Conservation (phyloP, 164 flowering plant genomes). For the Nymphaea colorata region DNA sequence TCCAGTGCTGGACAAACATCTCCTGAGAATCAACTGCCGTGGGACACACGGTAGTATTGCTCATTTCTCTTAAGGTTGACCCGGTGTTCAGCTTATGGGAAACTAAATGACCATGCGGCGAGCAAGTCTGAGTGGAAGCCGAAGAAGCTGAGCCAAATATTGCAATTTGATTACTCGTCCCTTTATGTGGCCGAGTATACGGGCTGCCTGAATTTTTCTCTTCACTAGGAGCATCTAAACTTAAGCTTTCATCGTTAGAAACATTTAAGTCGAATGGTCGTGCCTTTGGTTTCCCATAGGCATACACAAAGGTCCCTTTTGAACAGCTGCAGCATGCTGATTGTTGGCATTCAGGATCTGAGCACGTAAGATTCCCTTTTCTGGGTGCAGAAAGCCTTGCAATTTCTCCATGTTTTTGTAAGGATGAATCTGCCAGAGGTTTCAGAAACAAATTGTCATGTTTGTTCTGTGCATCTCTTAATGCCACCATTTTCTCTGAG, state of each 20-base stretch:
- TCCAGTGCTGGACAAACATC: slow-evolving; percentile 25
- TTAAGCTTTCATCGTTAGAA: neutral
- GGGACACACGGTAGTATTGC: neutral
- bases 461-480: slow-evolving; percentile 40
- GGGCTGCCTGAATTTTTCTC: neutral
- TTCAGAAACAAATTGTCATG: neutral
- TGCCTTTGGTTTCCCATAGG: slow-evolving; percentile 33
- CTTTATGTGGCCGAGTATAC: neutral
- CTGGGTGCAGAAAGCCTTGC: slow-evolving; percentile 38
- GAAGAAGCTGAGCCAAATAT: neutral
- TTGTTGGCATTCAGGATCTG: slow-evolving; percentile 18
- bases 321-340: slow-evolving; percentile 19
- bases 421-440: neutral
- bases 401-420: slow-evolving; percentile 28
- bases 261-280: neutral
- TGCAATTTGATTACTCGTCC: neutral
- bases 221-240: neutral
- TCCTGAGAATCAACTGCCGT: slow-evolving; percentile 9
- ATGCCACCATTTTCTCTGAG: slow-evolving; percentile 12
- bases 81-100: neutral
- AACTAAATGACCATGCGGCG: neutral
- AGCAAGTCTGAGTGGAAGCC: neutral
- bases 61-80: neutral
- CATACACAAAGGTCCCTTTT: slow-evolving; percentile 62
- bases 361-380: slow-evolving; percentile 29